Percentiles rank a stretch among this genome's conserved stretches.
These are phyloP conservation scores for Cystofilobasidium macerans DNA, from an alignment of 768 basidiomycete genomes.

Conservation along the genomic window DNA sequence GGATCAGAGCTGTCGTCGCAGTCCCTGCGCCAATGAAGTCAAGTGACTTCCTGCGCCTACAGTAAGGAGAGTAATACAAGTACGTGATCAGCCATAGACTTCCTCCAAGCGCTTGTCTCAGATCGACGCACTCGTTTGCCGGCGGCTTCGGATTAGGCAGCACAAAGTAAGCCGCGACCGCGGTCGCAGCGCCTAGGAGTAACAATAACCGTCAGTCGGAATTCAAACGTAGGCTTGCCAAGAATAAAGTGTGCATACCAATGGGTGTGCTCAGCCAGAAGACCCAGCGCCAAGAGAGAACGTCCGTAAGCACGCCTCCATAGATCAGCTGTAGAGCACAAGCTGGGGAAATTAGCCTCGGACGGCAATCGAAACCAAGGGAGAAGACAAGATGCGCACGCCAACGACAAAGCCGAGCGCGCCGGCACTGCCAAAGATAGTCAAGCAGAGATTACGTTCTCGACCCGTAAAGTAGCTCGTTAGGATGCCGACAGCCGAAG, in stretches of 20 bases:
- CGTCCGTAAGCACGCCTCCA: slow-evolving; percentile 15
- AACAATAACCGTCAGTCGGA: too few relatives aligned
- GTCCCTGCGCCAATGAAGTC: slow-evolving; percentile 27
- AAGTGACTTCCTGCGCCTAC: slow-evolving; percentile 14
- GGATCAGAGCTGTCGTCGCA: slow-evolving; percentile 24
- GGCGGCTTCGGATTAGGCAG: slow-evolving; percentile 11
- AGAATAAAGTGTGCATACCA: too few relatives aligned
- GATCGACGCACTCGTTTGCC: not conserved
- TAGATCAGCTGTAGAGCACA: slow-evolving; percentile 22
- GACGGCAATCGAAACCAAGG: too few relatives aligned
- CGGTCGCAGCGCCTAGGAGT: not conserved
- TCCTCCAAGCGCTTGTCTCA: not conserved
- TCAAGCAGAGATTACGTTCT: slow-evolving; percentile 23
- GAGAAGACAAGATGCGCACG: too few relatives aligned
- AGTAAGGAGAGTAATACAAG: not conserved
- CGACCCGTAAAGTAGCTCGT: slow-evolving; percentile 21
- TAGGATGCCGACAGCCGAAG: slow-evolving; percentile 26
- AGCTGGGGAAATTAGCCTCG: too few relatives aligned
- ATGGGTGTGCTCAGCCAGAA: slow-evolving; percentile 22
- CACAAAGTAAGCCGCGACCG: slow-evolving; percentile 17
- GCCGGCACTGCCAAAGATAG: slow-evolving; percentile 23
- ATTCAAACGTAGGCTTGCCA: too few relatives aligned
- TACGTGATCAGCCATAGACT: not conserved
- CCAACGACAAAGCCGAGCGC: slow-evolving; percentile 25
- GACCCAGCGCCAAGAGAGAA: slow-evolving; percentile 13